Evolutionary conservation across 805 yeast species (phyloP).

Genomic region (Schwanniomyces pseudopolymorphus): DNA sequence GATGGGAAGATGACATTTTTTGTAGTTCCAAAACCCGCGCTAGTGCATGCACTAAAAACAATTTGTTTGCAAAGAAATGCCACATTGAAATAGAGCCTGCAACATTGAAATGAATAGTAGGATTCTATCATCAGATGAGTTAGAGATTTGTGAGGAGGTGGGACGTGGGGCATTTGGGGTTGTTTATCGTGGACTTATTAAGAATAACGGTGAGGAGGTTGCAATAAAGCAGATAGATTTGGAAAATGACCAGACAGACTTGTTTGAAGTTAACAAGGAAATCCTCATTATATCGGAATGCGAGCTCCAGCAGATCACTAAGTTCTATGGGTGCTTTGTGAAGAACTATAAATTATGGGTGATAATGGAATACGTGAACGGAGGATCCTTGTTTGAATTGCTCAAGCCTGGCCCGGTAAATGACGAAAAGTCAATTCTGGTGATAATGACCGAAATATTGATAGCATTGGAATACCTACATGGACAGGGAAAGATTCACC

Average conservation of each 20-base stretch:
- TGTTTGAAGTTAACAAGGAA: conserved; percentile 71
- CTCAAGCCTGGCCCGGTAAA: conserved; percentile 57
- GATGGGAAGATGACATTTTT: not conserved
- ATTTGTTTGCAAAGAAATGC: not conserved
- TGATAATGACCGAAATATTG: conserved; percentile 54
- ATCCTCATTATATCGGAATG: conserved; percentile 70
- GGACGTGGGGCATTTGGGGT: conserved; percentile 82
- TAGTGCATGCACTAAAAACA: not conserved
- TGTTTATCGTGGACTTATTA: conserved; percentile 63
- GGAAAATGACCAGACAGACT: conserved; percentile 62
- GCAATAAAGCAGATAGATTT: conserved; percentile 70
- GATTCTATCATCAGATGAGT: conserved; percentile 34
- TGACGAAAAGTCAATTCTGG: conserved; percentile 51
- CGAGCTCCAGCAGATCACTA: conserved; percentile 59
- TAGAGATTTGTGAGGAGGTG: conserved; percentile 51
- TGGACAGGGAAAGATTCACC: conserved; percentile 72
- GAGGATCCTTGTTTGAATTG: conserved; percentile 72
- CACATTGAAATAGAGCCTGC: not conserved
- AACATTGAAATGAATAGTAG: conserved; percentile 7
- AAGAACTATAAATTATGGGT: conserved; percentile 73
- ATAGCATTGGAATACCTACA: conserved; percentile 68
- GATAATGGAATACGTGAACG: conserved; percentile 77
- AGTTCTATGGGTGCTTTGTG: conserved; percentile 70
- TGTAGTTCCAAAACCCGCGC: not conserved
- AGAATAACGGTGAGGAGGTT: conserved; percentile 42